Evolutionary conservation across 2,329 filamentous ascomycete species (phyloP), one percentile per base, ranked within the genome.

Genomic region (Aspergillus oerlinghausenensis): DNA sequence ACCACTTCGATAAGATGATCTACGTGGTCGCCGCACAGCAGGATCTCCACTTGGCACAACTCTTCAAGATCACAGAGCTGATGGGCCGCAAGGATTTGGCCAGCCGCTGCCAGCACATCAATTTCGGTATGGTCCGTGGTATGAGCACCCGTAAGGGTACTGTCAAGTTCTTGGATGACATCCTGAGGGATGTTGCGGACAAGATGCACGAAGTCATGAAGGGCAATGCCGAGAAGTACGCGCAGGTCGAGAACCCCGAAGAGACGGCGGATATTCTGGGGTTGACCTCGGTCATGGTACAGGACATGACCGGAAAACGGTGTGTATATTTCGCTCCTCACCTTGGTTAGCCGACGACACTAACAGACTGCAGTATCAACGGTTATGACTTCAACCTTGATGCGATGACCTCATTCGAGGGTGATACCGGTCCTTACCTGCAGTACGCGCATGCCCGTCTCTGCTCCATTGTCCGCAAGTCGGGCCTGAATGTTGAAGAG

Each of bases 131-230:
- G 82, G 84, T 87, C 56, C 78, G 83, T 55, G 85, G 84, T 43
- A 87, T 88, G 83, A 82, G 79, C 62, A 86, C 84, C 8, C 79
- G 84, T 62, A 86, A 85, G 71, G 84, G 84, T 59, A 91, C 87
- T 0, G 89, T 91, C 65, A 89, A 89, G 74, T 90, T 90, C 77
- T 72, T 85, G 60, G 80, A 87, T 66, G 87, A 89, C 64, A 90
- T 92, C 65, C 80, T 92, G 56, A 81, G 83, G 43, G 89, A 92
- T 65, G 91, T 95, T 7, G 87, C 85, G 67, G 93, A 97, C 55
- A 90, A 92, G 77, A 99, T 99, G 94, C 93, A 97, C 80, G 90
- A 96, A 60, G 90, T 95, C 52, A 99, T 99, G 94, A 85, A 80
- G 75, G 88, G 88, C 79, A 97, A 97, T 74, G 82, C 89, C 67